phyloP scores from a whole-genome alignment of 1,139 yeast genomes.

The Yamadazyma trypodendri region DNA sequence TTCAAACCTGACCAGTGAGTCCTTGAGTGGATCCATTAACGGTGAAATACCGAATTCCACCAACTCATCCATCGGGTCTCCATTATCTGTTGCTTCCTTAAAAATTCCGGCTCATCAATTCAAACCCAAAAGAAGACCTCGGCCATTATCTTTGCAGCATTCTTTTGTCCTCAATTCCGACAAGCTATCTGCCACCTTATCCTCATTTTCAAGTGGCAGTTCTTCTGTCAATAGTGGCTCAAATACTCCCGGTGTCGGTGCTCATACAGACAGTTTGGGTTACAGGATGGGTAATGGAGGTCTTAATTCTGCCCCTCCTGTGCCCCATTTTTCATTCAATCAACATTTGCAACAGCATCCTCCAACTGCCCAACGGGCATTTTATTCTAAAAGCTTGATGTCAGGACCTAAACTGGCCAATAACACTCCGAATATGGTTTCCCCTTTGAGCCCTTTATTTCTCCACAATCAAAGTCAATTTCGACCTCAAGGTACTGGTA shows the following conservation, averaged over 20 bases:
- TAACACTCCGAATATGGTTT: slow-evolving; percentile 33
- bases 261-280: slow-evolving; percentile 2
- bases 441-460: slow-evolving; percentile 44
- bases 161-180: slow-evolving; percentile 30
- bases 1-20: slow-evolving; percentile 2
- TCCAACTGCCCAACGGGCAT: slow-evolving; percentile 10
- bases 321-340: slow-evolving; percentile 15
- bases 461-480: slow-evolving; percentile 22
- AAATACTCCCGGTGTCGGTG: slow-evolving; percentile 10
- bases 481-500: neutral
- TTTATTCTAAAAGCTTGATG: slow-evolving; percentile 10
- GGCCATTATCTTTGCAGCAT: slow-evolving; percentile 41
- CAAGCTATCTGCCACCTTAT: slow-evolving; percentile 15
- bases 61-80: slow-evolving; percentile 7
- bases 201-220: slow-evolving; percentile 18
- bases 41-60: slow-evolving; percentile 1
- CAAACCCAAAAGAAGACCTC: slow-evolving; percentile 44
- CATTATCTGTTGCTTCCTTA: slow-evolving; percentile 9
- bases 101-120: slow-evolving; percentile 30
- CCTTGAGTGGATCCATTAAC: slow-evolving; percentile 2
- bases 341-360: slow-evolving; percentile 15
- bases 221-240: slow-evolving; percentile 15
- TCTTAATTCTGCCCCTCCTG: slow-evolving; percentile 19
- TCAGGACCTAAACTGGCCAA: slow-evolving; percentile 10
- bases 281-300: neutral